A percentile compares a stretch with the other conserved stretches of the same genome.
phyloP scores from a whole-genome alignment of 2,329 filamentous ascomycete species.

The Sarocladiaceae sp. region DNA sequence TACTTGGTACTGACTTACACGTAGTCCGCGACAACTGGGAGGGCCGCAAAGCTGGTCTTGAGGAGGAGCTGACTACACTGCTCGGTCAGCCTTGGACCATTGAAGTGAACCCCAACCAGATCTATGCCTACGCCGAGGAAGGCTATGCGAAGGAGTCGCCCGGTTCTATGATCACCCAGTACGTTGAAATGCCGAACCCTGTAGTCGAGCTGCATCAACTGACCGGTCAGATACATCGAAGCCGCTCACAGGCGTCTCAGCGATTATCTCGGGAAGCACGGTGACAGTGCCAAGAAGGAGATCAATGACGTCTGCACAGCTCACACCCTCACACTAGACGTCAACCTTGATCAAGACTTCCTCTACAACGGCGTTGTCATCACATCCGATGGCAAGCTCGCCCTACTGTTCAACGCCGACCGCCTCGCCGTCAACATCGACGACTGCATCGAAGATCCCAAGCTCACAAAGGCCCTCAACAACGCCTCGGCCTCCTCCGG shows the following conservation, averaged over 20 bases:
- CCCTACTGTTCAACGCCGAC: constrained; percentile 40
- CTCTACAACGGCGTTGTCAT: constrained; percentile 41
- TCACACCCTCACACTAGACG: constrained; percentile 41
- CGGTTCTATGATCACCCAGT: constrained; percentile 38
- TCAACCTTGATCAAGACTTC: constrained; percentile 38
- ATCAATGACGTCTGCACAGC: constrained; percentile 41
- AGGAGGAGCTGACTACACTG: constrained; percentile 37
- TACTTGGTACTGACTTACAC: not conserved
- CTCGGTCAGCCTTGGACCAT: constrained; percentile 47
- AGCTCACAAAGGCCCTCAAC: constrained; percentile 42
- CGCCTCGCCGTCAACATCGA: constrained; percentile 42
- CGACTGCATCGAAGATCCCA: constrained; percentile 29
- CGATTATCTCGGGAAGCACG: constrained; percentile 31
- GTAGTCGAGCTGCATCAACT: not conserved
- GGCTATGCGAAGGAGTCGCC: constrained; percentile 37
- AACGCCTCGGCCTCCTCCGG: constrained; percentile 28
- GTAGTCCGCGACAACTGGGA: constrained; percentile 51
- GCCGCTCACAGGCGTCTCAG: constrained; percentile 36
- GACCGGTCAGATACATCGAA: constrained; percentile 35
- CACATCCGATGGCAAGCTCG: constrained; percentile 36
- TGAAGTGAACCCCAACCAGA: constrained; percentile 39
- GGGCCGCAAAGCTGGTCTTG: constrained; percentile 38
- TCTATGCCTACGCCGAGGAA: constrained; percentile 43
- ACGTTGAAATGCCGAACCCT: not conserved
- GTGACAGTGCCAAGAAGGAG: constrained; percentile 36